Base-by-base conservation (phyloP, 352 stramenopile genomes). In the Phytopythium boreale region DNA sequence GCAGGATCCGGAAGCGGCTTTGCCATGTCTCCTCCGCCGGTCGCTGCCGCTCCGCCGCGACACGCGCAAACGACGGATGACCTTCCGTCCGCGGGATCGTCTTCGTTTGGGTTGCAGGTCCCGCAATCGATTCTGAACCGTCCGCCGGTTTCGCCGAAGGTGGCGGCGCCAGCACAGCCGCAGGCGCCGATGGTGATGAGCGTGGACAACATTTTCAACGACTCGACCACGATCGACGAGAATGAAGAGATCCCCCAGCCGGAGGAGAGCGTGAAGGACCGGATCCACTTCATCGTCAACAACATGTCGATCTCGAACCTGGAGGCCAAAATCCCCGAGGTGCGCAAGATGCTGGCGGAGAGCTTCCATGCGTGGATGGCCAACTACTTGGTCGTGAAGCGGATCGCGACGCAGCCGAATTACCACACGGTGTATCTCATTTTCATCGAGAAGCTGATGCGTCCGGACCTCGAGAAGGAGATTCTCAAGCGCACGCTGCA, bases 271-370 rank as follows among this genome's bases (percentile, higher is more conserved):
- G 70, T 98, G 52, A 87, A 98, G 60, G 97, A 99, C 73, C 84
- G 96, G n/a, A 97, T 99, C 66, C 96, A 99, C 73, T 99, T 99
- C 68, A 95, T 99, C 22, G 97, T 99, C 69, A 99, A 99, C 81
- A 99, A 99, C 74, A 95, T 99, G 74, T 98, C 97, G 51, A 94
- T 97, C 59, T 96, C 87, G 27, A 99, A 99, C 71, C 77, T 99
- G 24, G 95, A 99, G 56, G 83, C 82, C 31, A 99, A 99, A 79
- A 97, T 98, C 31, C 81, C 95, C 24, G 97, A 99, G 64, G 83
- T 99, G 43, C 96, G 93, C 51, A 95, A 98, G 44, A 89, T 99
- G 69, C 71, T 99, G 27, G 67, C 97, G 27, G 84, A 93, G 58
- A 82, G 87, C 58, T 97, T 98, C 75, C 98, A 99, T 76, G 81